Evolutionary conservation across 805 yeast species (phyloP).

Genomic region (Hanseniaspora lachancei): DNA sequence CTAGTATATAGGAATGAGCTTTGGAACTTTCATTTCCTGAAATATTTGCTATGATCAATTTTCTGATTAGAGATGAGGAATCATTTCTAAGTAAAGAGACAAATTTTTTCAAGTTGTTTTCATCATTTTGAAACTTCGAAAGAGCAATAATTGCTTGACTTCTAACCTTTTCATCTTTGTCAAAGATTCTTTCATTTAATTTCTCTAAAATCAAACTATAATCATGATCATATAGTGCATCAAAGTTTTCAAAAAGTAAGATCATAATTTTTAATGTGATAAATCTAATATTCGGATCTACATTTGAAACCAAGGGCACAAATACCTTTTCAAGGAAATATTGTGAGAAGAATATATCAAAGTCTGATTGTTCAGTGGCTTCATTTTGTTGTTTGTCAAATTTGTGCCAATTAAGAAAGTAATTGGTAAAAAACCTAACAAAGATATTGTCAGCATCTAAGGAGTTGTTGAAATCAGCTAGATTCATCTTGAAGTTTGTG

Average conservation of each 20-base stretch:
- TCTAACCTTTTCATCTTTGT: constrained; percentile 65
- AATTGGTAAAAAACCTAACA: constrained; percentile 9
- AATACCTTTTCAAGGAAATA: constrained; percentile 62
- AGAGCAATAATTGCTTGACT: constrained; percentile 73
- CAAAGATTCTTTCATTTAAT: constrained; percentile 50
- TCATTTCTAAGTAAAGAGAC: constrained; percentile 24
- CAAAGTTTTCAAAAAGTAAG: constrained; percentile 53
- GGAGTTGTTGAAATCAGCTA: constrained; percentile 3
- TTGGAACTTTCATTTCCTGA: constrained; percentile 45
- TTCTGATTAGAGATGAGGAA: constrained; percentile 18
- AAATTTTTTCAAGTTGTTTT: constrained; percentile 14
- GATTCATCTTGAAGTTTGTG: background rate
- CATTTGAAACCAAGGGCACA: constrained; percentile 65
- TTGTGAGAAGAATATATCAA: constrained; percentile 33
- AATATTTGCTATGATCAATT: constrained; percentile 35
- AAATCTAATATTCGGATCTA: constrained; percentile 63
- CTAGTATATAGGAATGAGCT: constrained; percentile 79
- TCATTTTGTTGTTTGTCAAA: background rate
- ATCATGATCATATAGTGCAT: constrained; percentile 61
- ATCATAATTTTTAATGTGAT: constrained; percentile 68
- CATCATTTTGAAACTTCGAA: constrained; percentile 58
- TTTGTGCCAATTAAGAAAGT: constrained; percentile 10
- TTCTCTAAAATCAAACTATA: constrained; percentile 50
- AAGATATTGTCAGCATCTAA: constrained; percentile 7
- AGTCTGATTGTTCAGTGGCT: constrained; percentile 26